Evolutionary conservation across 1,139 yeast species (phyloP), one percentile per base, ranked within the genome.

Genomic region (Candida smagusa): DNA sequence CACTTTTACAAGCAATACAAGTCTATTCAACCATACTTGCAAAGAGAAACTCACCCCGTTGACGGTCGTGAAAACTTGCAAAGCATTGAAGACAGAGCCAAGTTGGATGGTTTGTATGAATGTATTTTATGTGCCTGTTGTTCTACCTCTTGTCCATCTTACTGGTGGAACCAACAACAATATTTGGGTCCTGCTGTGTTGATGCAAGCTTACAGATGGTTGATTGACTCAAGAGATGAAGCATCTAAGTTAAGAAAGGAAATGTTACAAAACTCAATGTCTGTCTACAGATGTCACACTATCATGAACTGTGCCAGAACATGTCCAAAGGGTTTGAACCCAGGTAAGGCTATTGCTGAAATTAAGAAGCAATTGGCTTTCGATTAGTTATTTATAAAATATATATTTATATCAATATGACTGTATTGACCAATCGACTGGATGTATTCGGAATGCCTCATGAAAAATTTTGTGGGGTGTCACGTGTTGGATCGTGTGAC

Each of bases 91-190:
- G 98, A 92, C 72, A 84, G 99, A 71, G 89, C 86, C 69, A 94
- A 92, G 72, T 79, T 92, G 59, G 97, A 92, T 64, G 97, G 98
- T 42, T 73, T 92, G 54, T 92, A 92, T 69, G 98, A 92, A 70
- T 92, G 98, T 75, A 92, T 92, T 56, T 76, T 92, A 60, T 92
- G 98, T 74, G 98, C 98, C 22, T 92, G 98, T 72, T 92, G 98
- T 70, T 90, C 97, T 28, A 94, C 99, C 36, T 81, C 98, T 25
- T 92, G 99, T 74, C 98, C 99, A 38, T 89, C 97, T 6, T 94
- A 94, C 78, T 94, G 99, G 98, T 94, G 99, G 99, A 94, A 94
- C 72, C 96, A 89, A 71, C 96, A 90, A 68, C 95, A 94, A 74
- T 94, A 94, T 71, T 75, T 94, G 56, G 98, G 98, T 42, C 97